These are phyloP conservation scores for Euryodendron excelsum DNA, from an alignment of 148 eudicot genomes.

Conservation along the genomic window DNA sequence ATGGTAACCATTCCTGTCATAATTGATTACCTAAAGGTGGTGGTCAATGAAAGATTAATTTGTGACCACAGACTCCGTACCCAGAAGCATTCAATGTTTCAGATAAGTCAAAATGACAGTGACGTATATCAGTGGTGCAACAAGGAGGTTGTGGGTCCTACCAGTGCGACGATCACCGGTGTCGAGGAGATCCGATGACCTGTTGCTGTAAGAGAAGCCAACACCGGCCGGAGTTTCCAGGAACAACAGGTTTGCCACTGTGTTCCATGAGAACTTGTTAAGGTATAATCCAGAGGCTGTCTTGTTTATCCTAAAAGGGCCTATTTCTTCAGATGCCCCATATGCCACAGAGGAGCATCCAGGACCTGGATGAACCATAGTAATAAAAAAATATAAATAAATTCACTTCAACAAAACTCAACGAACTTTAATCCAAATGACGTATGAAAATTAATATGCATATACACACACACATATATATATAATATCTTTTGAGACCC, in stretches of 20 bases:
- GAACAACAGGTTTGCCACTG: constrained; percentile 69
- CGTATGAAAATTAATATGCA: no score
- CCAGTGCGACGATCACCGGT: constrained; percentile 88
- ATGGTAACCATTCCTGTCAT: background rate
- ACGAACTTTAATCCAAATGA: background rate
- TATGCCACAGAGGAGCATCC: constrained; percentile 97
- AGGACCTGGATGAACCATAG: constrained; percentile 51
- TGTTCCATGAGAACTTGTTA: constrained; percentile 88
- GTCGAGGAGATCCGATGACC: constrained; percentile 63
- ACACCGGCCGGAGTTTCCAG: constrained; percentile 97
- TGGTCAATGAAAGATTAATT: background rate
- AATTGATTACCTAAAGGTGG: background rate
- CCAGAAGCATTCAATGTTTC: no score
- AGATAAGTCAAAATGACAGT: no score
- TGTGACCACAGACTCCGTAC: no score
- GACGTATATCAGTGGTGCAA: no score
- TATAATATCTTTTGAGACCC: background rate
- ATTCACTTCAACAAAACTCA: background rate
- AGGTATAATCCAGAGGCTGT: constrained; percentile 50
- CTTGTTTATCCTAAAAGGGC: constrained; percentile 80
- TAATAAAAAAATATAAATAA: background rate
- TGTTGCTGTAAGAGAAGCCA: constrained; percentile 83
- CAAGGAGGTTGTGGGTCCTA: constrained; percentile 15
- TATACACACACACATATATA: no score
- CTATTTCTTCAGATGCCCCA: constrained; percentile 95